Evolutionary conservation across 164 flowering plant species (phyloP).

Genomic region (Protea cynaroides): DNA sequence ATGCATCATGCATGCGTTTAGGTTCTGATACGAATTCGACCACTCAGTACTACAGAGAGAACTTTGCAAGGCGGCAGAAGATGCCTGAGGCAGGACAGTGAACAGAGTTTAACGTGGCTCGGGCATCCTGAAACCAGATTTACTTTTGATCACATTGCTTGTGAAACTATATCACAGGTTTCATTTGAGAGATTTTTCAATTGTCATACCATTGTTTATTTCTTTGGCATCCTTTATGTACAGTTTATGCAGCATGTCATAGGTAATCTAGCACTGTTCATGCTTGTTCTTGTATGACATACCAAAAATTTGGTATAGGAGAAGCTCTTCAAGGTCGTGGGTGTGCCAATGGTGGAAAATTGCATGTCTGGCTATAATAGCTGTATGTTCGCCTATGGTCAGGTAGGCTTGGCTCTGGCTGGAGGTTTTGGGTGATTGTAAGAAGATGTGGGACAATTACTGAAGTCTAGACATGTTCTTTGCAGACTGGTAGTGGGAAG

Average conservation of each 20-base stretch:
- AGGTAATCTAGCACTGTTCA: not conserved
- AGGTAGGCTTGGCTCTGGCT: conserved; percentile 38
- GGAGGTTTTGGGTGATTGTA: not conserved
- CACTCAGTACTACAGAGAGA: conserved; percentile 51
- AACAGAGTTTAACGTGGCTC: conserved; percentile 66
- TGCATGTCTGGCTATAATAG: conserved; percentile 96
- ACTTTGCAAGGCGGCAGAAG: conserved; percentile 45
- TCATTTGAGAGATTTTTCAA: not conserved
- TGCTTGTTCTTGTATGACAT: not conserved
- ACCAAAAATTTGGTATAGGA: conserved; percentile 35
- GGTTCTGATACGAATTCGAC: conserved; percentile 80
- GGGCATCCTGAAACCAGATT: conserved; percentile 91
- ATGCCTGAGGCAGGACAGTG: conserved; percentile 80
- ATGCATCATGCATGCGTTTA: conserved; percentile 12
- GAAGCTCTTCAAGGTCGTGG: conserved; percentile 74
- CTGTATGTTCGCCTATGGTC: conserved; percentile 95
- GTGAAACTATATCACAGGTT: conserved; percentile 84
- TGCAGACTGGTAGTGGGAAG: conserved; percentile 96
- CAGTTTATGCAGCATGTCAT: too few relatives aligned
- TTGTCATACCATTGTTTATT: not conserved
- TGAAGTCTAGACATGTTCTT: conserved; percentile 9
- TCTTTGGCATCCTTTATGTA: not conserved
- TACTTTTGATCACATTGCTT: conserved; percentile 82
- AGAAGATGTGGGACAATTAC: not conserved
- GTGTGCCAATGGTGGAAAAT: conserved; percentile 91